Base-by-base conservation (phyloP, 495 filamentous ascomycete genomes). In the Pseudomonodictys pantanalensis region DNA sequence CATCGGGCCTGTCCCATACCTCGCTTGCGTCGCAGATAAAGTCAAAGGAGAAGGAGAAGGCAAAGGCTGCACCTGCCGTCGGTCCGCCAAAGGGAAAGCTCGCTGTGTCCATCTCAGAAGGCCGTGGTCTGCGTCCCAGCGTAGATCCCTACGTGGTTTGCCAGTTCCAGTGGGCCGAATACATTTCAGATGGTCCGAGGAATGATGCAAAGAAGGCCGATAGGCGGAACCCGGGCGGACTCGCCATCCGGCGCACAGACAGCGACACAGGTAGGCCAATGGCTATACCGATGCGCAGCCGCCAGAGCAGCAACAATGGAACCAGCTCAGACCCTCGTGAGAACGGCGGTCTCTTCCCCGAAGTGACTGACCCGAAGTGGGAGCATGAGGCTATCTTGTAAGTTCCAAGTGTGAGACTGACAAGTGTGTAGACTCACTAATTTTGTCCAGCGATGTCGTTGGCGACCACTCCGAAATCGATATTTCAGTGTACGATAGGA, bases 311-410 rank as follows among this genome's bases (percentile, higher is more conserved):
- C 72, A 87, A 91, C 72, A 95, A 91, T 39, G 95, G 91, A 68
- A 62, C 62, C 44, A 67, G 68, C 38, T 57, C 66, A 45, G 67
- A 67, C 18, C 43, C 68, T 11, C 52, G 48, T 44, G 85, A 88
- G 15, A 83, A 85, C 66, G 87, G 88, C 70, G 81, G n/a, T n/a
- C n/a, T 76, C 9, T 75, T 75, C 32, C 79, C 79, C 53, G 86
- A 85, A 18, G 86, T 91, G 52, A 95, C 91, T 17, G 87, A 90
- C 68, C 95, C 95, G 1, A 88, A 90, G 62, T 98, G 93, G 93
- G 88, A 95, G 71, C 92, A 95, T 52, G 91, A 95, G 69, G 91
- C 93, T 26, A 81, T 89, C 49, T 98, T 97, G 92, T 97, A 81
- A 76, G 91, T 81, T 15, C 18, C n/a, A 6, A n/a, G n/a, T n/a